Conservation (phyloP, 306 rosid species). For the Prunus davidiana region DNA sequence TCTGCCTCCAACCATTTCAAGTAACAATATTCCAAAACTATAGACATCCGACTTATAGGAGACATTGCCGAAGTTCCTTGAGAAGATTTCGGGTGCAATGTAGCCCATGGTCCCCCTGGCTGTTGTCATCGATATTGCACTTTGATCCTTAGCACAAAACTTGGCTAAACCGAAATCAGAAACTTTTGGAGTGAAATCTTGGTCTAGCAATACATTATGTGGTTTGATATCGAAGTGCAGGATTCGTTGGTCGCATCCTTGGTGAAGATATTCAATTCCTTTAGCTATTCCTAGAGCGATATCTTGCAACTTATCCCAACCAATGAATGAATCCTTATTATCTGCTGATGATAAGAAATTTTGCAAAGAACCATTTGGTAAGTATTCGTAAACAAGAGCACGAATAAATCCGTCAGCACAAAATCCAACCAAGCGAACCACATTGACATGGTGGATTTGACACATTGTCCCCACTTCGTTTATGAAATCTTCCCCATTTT, state of each 20-base stretch:
- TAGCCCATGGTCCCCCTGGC: constrained; percentile 37
- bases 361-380: constrained; percentile 29
- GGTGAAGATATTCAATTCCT: too few relatives aligned
- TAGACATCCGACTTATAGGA: constrained; percentile 28
- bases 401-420: constrained; percentile 26
- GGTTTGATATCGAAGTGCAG: constrained; percentile 43
- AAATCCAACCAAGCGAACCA: constrained; percentile 1
- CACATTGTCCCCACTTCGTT: constrained; percentile 33
- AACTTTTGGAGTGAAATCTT: constrained; percentile 24
- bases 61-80: constrained; percentile 29
- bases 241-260: constrained; percentile 25
- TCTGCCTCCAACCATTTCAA: constrained; percentile 32
- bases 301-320: constrained; percentile 32
- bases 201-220: constrained; percentile 29
- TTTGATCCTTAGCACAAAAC: constrained; percentile 34
- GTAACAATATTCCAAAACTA: constrained; percentile 30
- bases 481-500: background rate
- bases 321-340: constrained; percentile 11
- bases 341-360: constrained; percentile 22
- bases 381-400: constrained; percentile 35
- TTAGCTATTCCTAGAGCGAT: constrained; percentile 25
- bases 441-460: constrained; percentile 35
- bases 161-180: constrained; percentile 38
- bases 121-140: constrained; percentile 30
- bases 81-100: constrained; percentile 36